Percentiles rank a stretch among this genome's conserved stretches.
Conservation (phyloP, 2,329 filamentous ascomycete genomes). For the Orbilia ellipsospora region DNA sequence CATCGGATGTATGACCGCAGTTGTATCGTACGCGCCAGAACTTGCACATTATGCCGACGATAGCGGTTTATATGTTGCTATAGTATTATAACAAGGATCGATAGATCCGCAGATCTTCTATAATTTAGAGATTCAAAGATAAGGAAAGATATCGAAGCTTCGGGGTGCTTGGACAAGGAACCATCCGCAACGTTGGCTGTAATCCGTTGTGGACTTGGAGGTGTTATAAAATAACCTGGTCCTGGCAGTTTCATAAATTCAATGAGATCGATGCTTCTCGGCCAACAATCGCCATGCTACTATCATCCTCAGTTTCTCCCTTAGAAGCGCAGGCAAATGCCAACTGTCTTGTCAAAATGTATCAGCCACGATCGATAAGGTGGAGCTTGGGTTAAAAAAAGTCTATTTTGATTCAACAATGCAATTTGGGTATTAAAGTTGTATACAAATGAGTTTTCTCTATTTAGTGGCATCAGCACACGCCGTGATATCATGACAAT, state of each 20-base stretch:
- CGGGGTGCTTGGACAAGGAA: background rate
- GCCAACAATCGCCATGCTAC: too few species aligned
- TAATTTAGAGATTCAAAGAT: background rate
- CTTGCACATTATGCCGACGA: slow-evolving; percentile 1
- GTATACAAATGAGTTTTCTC: slow-evolving; percentile 7
- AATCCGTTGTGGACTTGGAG: too few species aligned
- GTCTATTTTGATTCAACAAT: too few species aligned
- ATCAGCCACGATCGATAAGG: too few species aligned
- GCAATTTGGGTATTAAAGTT: background rate
- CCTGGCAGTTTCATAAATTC: too few species aligned
- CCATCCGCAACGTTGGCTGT: background rate
- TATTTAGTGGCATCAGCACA: background rate
- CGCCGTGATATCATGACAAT: background rate
- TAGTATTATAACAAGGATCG: background rate
- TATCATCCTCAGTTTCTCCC: too few species aligned
- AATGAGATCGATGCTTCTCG: too few species aligned
- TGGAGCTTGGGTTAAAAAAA: too few species aligned
- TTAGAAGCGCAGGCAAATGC: too few species aligned
- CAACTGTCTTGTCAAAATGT: too few species aligned
- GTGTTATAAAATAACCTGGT: too few species aligned
- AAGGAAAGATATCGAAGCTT: too few species aligned
- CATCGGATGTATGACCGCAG: slow-evolving; percentile 10
- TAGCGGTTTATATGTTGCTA: background rate
- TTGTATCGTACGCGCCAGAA: slow-evolving; percentile 7
- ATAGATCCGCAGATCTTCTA: background rate